Evolutionary conservation across 108 stramenopile species (phyloP).

Genomic region (Epipyxis sp.): DNA sequence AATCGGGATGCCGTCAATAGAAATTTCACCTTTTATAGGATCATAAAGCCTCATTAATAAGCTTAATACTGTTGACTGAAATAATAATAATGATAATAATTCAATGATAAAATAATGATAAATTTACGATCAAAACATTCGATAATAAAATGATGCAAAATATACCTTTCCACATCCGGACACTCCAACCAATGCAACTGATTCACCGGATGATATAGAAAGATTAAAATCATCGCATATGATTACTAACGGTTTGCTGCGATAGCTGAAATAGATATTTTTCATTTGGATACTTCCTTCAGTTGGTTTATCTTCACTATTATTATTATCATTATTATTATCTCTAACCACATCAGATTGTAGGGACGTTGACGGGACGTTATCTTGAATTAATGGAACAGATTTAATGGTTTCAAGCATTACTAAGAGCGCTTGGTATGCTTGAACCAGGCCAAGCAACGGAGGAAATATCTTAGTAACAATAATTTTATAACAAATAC

Average conservation of each 20-base stretch:
- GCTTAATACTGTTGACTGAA: slow-evolving; percentile 66
- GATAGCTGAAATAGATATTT: slow-evolving; percentile 57
- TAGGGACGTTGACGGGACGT: too few species aligned
- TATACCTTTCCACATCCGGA: slow-evolving; percentile 80
- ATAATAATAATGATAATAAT: too few species aligned
- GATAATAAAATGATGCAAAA: too few species aligned
- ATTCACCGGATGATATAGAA: slow-evolving; percentile 74
- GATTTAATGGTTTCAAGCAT: slow-evolving; percentile 39
- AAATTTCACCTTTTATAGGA: slow-evolving; percentile 69
- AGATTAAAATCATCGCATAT: slow-evolving; percentile 61
- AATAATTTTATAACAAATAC: too few species aligned
- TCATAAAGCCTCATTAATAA: slow-evolving; percentile 88
- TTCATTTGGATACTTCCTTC: slow-evolving; percentile 41
- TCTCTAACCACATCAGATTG: slow-evolving; percentile 10
- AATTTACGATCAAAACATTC: too few species aligned
- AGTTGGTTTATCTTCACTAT: too few species aligned
- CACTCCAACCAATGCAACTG: slow-evolving; percentile 84
- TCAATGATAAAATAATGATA: too few species aligned
- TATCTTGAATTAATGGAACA: slow-evolving; percentile 43
- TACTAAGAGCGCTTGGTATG: neutral
- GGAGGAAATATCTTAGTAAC: too few species aligned
- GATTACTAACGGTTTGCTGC: slow-evolving; percentile 50
- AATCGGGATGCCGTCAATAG: slow-evolving; percentile 72
- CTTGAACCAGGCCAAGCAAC: neutral
- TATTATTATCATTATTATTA: too few species aligned